Evolutionary conservation across 176 grass and related monocot genomes (phyloP), one percentile per base, ranked within the genome.

Genomic region (Eragrostis curvula): DNA sequence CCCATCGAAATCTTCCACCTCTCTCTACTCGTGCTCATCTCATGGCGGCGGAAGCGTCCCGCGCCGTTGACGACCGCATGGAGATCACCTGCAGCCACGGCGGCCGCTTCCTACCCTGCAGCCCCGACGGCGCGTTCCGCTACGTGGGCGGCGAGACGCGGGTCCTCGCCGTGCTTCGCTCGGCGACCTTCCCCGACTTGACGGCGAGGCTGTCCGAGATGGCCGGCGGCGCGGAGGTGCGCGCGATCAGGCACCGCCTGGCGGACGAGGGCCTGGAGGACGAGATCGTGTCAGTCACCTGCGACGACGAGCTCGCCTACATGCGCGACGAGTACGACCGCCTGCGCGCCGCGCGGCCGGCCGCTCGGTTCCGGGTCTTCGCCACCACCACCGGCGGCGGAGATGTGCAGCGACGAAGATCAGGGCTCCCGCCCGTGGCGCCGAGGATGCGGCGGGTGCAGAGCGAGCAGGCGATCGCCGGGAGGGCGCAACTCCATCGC

Each of bases 291-390:
- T 88, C 89, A 7, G 80, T 88, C 64, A 88, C 78, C 71, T 75
- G 57, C 64, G 85, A 82, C 71, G 71, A 81, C 9, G 85, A 87
- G 21, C 62, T 87, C 42, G 85, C 42, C 49, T 40, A 87, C 77
- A 50, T 91, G 85, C 39, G 41, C 40, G 58, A 88, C 81, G 85
- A 91, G 85, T 85, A 85, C 81, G 89, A 88, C 51, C 78, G 58
- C 70, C 89, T 87, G 2, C 44, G 28, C 51, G 68, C 79, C 23
- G 68, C 44, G 8, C 44, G 68, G 3, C 84, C 79, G 7, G 9
- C 30, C 29, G 66, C 80, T 25, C 40, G 10, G 12, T 83, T 90
- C 79, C 61, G 79, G 7, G 56, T 87, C 3, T 90, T 79, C 80
- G 53, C 87, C 61, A 68, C 23, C 29, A 16, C 85, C 64, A 9